phyloP scores from a whole-genome alignment of 805 yeast species.

The Schwanniomyces polymorphus region DNA sequence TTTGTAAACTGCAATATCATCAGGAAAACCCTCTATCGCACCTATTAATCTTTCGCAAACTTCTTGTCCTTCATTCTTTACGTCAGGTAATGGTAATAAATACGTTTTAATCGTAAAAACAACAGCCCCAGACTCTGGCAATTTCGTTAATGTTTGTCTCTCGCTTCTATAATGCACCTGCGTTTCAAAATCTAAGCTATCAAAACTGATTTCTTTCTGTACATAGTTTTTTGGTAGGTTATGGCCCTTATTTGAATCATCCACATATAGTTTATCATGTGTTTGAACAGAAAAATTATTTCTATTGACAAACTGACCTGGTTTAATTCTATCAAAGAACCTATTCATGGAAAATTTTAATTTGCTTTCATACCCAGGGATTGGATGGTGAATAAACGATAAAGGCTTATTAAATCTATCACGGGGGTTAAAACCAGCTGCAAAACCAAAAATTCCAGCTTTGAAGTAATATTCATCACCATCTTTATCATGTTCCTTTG shows the following conservation, averaged over 20 bases:
- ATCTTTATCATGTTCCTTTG: slow-evolving; percentile 22
- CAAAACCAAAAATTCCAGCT: slow-evolving; percentile 45
- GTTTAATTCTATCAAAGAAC: slow-evolving; percentile 32
- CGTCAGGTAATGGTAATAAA: slow-evolving; percentile 32
- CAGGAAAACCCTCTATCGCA: slow-evolving; percentile 66
- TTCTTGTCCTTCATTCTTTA: slow-evolving; percentile 32
- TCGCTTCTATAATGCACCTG: slow-evolving; percentile 45
- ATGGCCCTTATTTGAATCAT: slow-evolving; percentile 41
- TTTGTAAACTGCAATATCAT: slow-evolving; percentile 60
- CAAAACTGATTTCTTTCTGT: slow-evolving; percentile 22
- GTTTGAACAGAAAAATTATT: slow-evolving; percentile 43
- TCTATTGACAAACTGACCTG: slow-evolving; percentile 40
- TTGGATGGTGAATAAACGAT: slow-evolving; percentile 38
- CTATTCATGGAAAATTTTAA: slow-evolving; percentile 42
- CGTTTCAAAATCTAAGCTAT: slow-evolving; percentile 35
- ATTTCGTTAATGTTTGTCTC: slow-evolving; percentile 38
- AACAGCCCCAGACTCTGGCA: slow-evolving; percentile 38
- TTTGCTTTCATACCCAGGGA: slow-evolving; percentile 42
- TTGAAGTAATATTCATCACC: slow-evolving; percentile 42
- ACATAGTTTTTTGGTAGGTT: slow-evolving; percentile 25
- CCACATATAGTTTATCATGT: slow-evolving; percentile 33
- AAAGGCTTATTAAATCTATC: slow-evolving; percentile 39
- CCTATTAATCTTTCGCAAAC: slow-evolving; percentile 53
- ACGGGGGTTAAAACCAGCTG: slow-evolving; percentile 43
- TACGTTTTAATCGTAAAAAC: slow-evolving; percentile 43